Evolutionary conservation across 2,329 filamentous ascomycete species (phyloP), one percentile per base, ranked within the genome.

Genomic region (Endoconidiophora laricicola): DNA sequence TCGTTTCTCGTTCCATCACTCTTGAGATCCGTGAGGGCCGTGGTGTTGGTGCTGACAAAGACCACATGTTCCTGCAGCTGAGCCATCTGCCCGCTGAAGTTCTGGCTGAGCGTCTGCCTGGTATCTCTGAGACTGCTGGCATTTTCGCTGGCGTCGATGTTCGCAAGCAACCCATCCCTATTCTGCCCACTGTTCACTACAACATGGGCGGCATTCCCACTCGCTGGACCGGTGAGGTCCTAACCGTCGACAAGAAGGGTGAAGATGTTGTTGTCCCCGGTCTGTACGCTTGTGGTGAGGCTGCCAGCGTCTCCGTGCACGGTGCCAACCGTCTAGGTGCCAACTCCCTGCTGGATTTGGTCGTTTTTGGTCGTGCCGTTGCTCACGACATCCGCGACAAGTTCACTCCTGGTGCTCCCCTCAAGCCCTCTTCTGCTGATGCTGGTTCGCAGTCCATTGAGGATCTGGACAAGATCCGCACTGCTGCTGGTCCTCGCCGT

Each of bases 201-300:
- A 95, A 95, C 77, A 98, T 96, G 91, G 90, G 90, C 68, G 90
- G 91, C 76, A 95, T 98, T 59, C 90, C 90, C 48, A 96, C 91
- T 58, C 86, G 86, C 62, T 96, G 94, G 76, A 95, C 86, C 55
- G 90, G 91, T 66, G 87, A 98, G 70, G 91, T 96, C 54, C 69
- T 98, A 58, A 93, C 86, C 16, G 72, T 94, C 48, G 86, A 95
- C 59, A 81, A 84, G 62, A 66, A 78, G 55, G 91, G 91, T 58
- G 79, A 94, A 52, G 91, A 96, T 71, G 77, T 94, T 74, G 77
- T 94, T 58, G 91, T 98, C 20, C 87, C 86, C 52, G 90, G 90
- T 66, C 78, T 98, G 56, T 96, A 90, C 65, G 91, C 91, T 60
- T 95, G 88, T 60, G 90, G 90, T 73, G 90, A 96, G 73, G 88